Base-by-base conservation (phyloP, 352 stramenopile species). In the Phytophthora ohioensis region DNA sequence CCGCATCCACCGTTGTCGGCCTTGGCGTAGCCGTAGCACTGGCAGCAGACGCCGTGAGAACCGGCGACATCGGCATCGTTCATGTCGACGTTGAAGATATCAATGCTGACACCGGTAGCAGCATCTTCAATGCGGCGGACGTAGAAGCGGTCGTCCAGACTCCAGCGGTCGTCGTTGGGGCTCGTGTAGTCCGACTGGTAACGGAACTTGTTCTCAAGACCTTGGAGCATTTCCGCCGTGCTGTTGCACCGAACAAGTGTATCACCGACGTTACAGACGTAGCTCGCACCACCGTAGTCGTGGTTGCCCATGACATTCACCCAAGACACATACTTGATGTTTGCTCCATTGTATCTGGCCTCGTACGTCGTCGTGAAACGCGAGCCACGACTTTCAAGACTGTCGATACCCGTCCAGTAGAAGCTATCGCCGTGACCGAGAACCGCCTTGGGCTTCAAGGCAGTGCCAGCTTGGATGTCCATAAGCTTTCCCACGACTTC, bases 21-120 rank as follows among this genome's bases (percentile, higher is more conserved):
- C 27, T 53, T 59, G 5, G 47, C 48, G 31, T 60, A 67, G 36
- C 59, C 59, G 47, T 67, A 67, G 59, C 48, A 60, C 30, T 67
- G 59, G 30, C 59, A 67, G 38, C 48, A 91, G n/a, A 91, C 78
- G 31, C 87, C 74, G 17, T 73, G 60, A 17, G 73, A 76, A 30
- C 76, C 82, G 60, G 85, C 76, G 35, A 79, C 62, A 45, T 78
- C 76, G 13, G 84, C 82, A 47, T 82, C 77, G 54, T 86, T 88
- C 15, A 71, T 85, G 63, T 91, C 82, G 15, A 91, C 57, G 57
- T 89, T 91, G 59, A 77, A 91, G 39, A 91, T 85, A 15, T 91
- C 82, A 34, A 91, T 75, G 5, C 53, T 75, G 7, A 84, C 59
- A 15, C 76, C 76, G 6, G 62, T 66, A 3, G 35, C 63, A 17